A percentile compares a stretch with the other conserved stretches of the same genome.
phyloP scores from a whole-genome alignment of 257 asterid species.

The Nicotiana tabacum region DNA sequence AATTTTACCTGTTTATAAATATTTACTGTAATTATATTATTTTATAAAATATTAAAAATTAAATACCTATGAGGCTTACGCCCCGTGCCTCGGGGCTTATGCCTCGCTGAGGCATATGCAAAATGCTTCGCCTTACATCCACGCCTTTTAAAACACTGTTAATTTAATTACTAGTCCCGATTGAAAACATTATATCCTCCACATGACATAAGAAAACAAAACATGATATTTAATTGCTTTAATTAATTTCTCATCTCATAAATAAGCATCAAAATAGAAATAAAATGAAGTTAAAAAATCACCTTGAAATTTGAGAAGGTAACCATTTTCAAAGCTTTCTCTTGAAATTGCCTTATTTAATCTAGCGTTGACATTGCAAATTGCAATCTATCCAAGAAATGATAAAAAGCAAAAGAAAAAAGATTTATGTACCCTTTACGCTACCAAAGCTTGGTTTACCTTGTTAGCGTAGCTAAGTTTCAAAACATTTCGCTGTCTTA shows the following conservation, averaged over 20 bases:
- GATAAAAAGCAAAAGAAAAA: neutral
- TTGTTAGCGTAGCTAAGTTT: neutral
- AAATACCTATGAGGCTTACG: too few species aligned
- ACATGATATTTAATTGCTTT: neutral
- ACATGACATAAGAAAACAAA: neutral
- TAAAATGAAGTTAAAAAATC: neutral
- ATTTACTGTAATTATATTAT: too few species aligned
- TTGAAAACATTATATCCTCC: neutral
- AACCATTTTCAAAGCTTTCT: neutral
- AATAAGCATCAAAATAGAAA: neutral
- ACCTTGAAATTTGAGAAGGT: slow-evolving; percentile 1
- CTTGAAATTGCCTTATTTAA: neutral
- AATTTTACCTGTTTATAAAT: too few species aligned
- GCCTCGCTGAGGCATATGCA: too few species aligned
- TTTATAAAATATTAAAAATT: too few species aligned
- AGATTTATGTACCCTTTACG: neutral
- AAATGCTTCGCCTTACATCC: too few species aligned
- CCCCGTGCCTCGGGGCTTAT: too few species aligned
- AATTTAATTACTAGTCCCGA: neutral
- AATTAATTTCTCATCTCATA: neutral
- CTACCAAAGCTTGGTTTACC: neutral
- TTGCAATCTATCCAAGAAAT: slow-evolving; percentile 4
- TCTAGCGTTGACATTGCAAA: neutral
- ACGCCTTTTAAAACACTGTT: too few species aligned
- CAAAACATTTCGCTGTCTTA: neutral